Conservation (phyloP, 805 yeast species). For the Wickerhamiella shivajii region DNA sequence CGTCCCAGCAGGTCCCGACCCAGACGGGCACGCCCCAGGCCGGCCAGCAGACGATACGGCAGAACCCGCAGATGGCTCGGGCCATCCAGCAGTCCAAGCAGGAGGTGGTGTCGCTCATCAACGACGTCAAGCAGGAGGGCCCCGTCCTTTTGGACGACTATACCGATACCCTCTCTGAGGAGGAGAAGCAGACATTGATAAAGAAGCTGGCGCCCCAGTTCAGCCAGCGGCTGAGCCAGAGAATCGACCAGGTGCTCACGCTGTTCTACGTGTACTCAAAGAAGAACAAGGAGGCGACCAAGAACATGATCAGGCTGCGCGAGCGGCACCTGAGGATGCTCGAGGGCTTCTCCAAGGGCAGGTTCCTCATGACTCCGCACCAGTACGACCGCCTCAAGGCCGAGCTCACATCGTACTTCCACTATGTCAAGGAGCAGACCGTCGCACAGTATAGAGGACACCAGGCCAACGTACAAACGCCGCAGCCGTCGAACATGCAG, state of each 20-base stretch:
- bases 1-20: conserved; percentile 9
- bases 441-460: conserved; percentile 13
- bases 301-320: conserved; percentile 62
- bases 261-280: conserved; percentile 57
- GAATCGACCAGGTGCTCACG: conserved; percentile 64
- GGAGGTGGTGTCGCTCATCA: conserved; percentile 43
- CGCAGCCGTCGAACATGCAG: conserved; percentile 3
- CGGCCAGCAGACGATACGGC: conserved; percentile 5
- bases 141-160: conserved; percentile 43
- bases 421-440: conserved; percentile 44
- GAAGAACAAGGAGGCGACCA: conserved; percentile 59
- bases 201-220: conserved; percentile 32
- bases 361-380: conserved; percentile 58
- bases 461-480: conserved; percentile 15
- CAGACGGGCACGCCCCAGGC: conserved; percentile 7
- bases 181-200: conserved; percentile 46
- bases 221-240: conserved; percentile 37
- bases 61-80: conserved; percentile 10
- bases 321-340: conserved; percentile 63
- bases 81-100: conserved; percentile 13
- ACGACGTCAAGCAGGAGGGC: conserved; percentile 54
- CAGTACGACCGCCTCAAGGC: conserved; percentile 52
- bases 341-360: conserved; percentile 50
- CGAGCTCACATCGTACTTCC: conserved; percentile 63
- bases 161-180: conserved; percentile 43